Conservation (phyloP, 1,284 basidiomycete genomes). For the Moniliella sp. region DNA sequence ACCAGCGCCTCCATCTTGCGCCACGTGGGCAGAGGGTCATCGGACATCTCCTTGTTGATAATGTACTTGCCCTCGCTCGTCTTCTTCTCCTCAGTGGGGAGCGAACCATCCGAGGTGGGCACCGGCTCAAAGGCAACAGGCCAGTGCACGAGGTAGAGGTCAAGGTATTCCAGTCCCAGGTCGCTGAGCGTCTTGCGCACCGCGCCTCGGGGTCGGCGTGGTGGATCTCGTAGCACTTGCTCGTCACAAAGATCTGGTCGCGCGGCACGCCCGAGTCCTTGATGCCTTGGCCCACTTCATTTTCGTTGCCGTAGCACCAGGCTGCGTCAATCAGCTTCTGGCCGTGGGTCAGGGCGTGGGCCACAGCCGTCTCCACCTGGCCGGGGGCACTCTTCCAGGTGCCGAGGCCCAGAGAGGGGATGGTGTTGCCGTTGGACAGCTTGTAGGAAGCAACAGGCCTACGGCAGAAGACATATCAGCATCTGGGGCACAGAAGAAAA, state of each 20-base stretch:
- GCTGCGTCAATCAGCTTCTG: conserved; percentile 26
- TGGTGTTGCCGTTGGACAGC: conserved; percentile 4
- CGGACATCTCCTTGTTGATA: conserved; percentile 45
- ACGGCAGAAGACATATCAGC: too few species aligned
- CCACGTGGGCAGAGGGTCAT: conserved; percentile 18
- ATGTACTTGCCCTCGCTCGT: conserved; percentile 38
- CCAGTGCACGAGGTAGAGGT: conserved; percentile 67
- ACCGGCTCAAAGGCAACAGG: conserved; percentile 16
- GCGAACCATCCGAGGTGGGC: conserved; percentile 7
- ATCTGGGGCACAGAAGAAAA: too few species aligned
- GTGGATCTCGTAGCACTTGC: conserved; percentile 38
- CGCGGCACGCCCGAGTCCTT: conserved; percentile 49
- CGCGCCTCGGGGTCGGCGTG: conserved; percentile 32
- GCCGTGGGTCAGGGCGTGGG: conserved; percentile 18
- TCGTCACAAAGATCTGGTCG: conserved; percentile 60
- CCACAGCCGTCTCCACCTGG: conserved; percentile 40
- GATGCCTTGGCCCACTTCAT: conserved; percentile 63
- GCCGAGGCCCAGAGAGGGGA: conserved; percentile 3
- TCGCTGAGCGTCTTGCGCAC: conserved; percentile 50
- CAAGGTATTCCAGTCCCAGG: conserved; percentile 53
- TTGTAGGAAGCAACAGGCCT: conserved; percentile 9
- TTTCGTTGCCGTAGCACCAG: conserved; percentile 46
- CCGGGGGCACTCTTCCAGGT: conserved; percentile 16
- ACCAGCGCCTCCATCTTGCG: conserved; percentile 23
- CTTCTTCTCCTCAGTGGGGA: neutral